Base-by-base conservation (phyloP, 1,284 basidiomycete genomes). In the Cerrena zonata region DNA sequence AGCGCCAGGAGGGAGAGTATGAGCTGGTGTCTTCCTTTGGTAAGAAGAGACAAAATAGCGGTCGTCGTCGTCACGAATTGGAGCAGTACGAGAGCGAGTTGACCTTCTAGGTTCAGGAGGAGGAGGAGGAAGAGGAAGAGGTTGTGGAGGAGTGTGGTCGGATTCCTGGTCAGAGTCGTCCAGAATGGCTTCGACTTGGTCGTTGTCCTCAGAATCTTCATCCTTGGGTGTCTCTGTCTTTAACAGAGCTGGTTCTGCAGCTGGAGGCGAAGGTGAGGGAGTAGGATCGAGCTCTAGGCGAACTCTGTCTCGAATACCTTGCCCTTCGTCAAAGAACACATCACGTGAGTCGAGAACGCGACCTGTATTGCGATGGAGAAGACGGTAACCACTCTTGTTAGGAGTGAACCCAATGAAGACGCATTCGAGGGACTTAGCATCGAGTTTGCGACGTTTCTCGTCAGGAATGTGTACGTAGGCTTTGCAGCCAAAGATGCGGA, bases 351-450 rank as follows among this genome's bases (percentile, higher is more conserved):
- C 43, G 23, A 45, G 12, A 24, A 56, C 46, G 25, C 50, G 49
- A 3, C 53, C 56, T 23, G 43, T 53, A 4, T 48, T 43, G 22
- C 48, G 50, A 24, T 54, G 53, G n/a, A 59, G 59, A 19, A 57
- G 58, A 0, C 46, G 40, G 51, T 62, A 66, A 2, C 59, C 56
- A 13, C 59, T 58, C 3, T 56, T 50, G 41, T 57, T 40, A 11
- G 51, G 50, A 2, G 54, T 50, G 36, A 64, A 67, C 1, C 63
- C 64, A 3, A 67, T 45, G 36, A 64, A 61, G 7, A 58, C 51
- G 45, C 64, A 64, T 22, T 63, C 56, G 2, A 61, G 27, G 1
- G 61, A 60, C 49, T 58, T 58, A 4, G 51, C 15, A 26, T 58
- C 56, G 23, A 58, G 53, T 38, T 58, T 58, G 18, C 24, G 22